phyloP scores from a whole-genome alignment of 208 protist genomes.

The Leishmania amazonensis region DNA sequence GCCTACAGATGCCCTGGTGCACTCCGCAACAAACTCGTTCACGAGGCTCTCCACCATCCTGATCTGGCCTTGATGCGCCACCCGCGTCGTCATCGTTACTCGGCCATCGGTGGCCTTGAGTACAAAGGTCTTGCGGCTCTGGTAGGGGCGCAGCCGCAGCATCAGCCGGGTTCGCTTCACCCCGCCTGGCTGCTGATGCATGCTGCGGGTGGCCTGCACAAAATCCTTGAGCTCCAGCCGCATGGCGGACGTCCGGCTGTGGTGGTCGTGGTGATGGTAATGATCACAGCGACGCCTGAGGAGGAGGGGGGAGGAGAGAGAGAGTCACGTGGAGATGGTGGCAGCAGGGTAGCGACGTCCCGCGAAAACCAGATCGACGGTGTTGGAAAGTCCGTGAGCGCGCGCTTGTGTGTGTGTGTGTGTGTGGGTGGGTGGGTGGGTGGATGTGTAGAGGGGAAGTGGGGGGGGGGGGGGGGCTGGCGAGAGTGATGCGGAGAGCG shows the following conservation, averaged over 20 bases:
- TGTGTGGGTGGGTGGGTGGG: background rate
- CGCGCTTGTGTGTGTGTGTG: background rate
- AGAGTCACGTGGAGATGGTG: background rate
- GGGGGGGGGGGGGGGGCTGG: too few species aligned
- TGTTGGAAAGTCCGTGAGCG: background rate
- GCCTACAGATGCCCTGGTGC: constrained; percentile 33
- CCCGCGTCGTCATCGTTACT: constrained; percentile 62
- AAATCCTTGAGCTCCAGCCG: constrained; percentile 71
- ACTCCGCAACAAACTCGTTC: constrained; percentile 57
- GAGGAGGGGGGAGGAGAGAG: background rate
- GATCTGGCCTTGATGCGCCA: constrained; percentile 63
- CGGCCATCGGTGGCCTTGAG: constrained; percentile 74
- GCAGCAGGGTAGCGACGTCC: too few species aligned
- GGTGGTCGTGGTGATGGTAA: background rate
- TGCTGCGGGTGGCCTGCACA: constrained; percentile 43
- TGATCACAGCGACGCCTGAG: background rate
- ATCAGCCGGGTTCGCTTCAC: constrained; percentile 70
- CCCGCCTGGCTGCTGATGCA: constrained; percentile 60
- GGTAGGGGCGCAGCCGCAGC: constrained; percentile 57
- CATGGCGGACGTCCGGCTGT: constrained; percentile 20
- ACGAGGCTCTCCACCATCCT: constrained; percentile 65
- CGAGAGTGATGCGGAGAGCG: too few species aligned
- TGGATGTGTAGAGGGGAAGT: background rate
- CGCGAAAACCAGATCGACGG: too few species aligned
- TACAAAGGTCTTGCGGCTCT: constrained; percentile 49